These are phyloP conservation scores for Aspergillus felis DNA, from an alignment of 2,329 filamentous ascomycete species.

Conservation along the genomic window DNA sequence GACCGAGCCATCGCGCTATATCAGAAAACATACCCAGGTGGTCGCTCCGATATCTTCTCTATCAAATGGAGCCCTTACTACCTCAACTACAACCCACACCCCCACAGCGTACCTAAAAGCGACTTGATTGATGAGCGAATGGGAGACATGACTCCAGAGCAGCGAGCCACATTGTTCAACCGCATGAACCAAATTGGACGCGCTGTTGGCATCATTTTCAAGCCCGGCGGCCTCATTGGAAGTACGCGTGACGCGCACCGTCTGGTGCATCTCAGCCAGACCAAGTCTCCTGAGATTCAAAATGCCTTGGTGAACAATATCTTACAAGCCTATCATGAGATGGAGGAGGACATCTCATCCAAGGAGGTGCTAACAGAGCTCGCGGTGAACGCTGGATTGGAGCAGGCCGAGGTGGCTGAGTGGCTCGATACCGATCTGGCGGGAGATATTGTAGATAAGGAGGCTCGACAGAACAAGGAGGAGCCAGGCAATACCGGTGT, in stretches of 20 bases:
- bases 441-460: slow-evolving; percentile 35
- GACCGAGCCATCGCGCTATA: slow-evolving; percentile 37
- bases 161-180: slow-evolving; percentile 23
- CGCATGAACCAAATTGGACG: slow-evolving; percentile 22
- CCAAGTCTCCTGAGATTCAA: slow-evolving; percentile 8
- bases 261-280: slow-evolving; percentile 24
- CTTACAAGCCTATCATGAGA: slow-evolving; percentile 28
- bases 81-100: slow-evolving; percentile 22
- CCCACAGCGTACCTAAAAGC: slow-evolving; percentile 3
- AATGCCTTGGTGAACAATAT: slow-evolving; percentile 23
- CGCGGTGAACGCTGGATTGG: slow-evolving; percentile 19
- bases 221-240: slow-evolving; percentile 31
- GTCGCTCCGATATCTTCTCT: slow-evolving; percentile 30
- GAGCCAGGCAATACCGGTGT: slow-evolving; percentile 7
- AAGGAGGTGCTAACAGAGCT: slow-evolving; percentile 19
- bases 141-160: slow-evolving; percentile 19
- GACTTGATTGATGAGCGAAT: slow-evolving; percentile 18
- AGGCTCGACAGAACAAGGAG: slow-evolving; percentile 24
- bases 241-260: slow-evolving; percentile 34
- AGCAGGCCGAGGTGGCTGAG: slow-evolving; percentile 8
- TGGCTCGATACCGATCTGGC: slow-evolving; percentile 23
- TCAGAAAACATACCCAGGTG: slow-evolving; percentile 39
- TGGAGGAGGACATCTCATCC: slow-evolving; percentile 28
- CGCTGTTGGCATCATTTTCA: slow-evolving; percentile 34
- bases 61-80: slow-evolving; percentile 40